Base-by-base conservation (phyloP, 257 asterid species). In the Parsonsia alboflavescens region DNA sequence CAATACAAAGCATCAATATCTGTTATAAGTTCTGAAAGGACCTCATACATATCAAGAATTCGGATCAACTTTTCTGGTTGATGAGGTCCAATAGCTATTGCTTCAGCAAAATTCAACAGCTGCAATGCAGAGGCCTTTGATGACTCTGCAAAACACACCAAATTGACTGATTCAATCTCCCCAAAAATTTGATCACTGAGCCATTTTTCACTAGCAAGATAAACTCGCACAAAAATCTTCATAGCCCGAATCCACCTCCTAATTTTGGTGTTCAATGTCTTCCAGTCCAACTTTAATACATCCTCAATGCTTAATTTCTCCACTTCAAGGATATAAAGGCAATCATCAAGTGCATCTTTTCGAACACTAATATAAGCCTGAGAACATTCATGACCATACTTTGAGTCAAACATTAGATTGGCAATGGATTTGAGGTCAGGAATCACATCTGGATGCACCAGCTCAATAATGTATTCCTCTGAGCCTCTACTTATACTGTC, bases 231-330 rank as follows among this genome's bases (percentile, higher is more conserved):
- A 61, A 94, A 92, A 6, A 88, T 80, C 86, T 90, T 94, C 91
- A 92, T 84, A 1, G 90, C 97, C n/a, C 99, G 81, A 36, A 92
- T 81, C 99, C 99, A 94, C 76, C 87, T 83, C 85, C 97, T 80
- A 80, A 92, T 94, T 45, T 89, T 92, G 28, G 92, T 84, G 84
- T 94, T 90, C 74, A 94, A 69, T 0, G 82, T 71, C 41, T 77
- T 82, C 99, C 99, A 94, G 56, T 89, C 98, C 98, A 94, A 87
- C 80, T 81, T 94, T 85, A 92, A 62, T 33, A 90, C 97, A 78
- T 94, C 99, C 70, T 94, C 98, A 0, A 90, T 89, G 86, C 97
- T 89, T 41, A 87, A 75, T 76, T 88, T 92, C 79, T 94, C 98
- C 42, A 89, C 93, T 71, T 89, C 96, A 52, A 94, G 98, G 21